Percentiles rank a stretch among this genome's conserved stretches.
Evolutionary conservation across 2,329 filamentous ascomycete genomes (phyloP).

Genomic region (Penicillium griseofulvum): DNA sequence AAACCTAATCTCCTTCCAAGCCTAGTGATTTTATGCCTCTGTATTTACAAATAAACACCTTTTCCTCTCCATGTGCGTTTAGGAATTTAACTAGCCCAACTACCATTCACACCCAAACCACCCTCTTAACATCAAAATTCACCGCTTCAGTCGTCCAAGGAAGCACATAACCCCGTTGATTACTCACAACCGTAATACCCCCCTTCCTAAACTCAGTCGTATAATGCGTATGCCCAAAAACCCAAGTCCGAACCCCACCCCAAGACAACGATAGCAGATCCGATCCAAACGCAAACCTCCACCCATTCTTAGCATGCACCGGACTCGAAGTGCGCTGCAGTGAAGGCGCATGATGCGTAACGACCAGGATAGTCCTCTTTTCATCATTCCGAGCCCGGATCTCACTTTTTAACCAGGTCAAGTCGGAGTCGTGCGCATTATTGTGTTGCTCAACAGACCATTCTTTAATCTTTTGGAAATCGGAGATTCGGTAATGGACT

Average conservation of each 20-base stretch:
- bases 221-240: slow-evolving; percentile 49
- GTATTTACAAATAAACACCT: neutral
- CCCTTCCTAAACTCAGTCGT: slow-evolving; percentile 41
- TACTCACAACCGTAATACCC: slow-evolving; percentile 41
- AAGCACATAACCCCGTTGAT: slow-evolving; percentile 46
- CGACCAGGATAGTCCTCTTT: slow-evolving; percentile 44
- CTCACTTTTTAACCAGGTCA: slow-evolving; percentile 50
- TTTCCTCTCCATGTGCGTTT: neutral
- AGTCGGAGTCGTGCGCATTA: slow-evolving; percentile 47
- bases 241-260: slow-evolving; percentile 40
- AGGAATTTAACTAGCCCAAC: no score
- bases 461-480: slow-evolving; percentile 54
- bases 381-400: slow-evolving; percentile 20
- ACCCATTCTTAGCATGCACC: slow-evolving; percentile 48
- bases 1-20: neutral
- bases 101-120: neutral
- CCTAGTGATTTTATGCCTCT: neutral
- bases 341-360: slow-evolving; percentile 60
- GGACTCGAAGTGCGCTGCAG: slow-evolving; percentile 50
- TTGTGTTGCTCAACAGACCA: slow-evolving; percentile 56
- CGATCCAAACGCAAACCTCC: slow-evolving; percentile 54
- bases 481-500: slow-evolving; percentile 49
- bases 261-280: slow-evolving; percentile 41
- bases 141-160: slow-evolving; percentile 15
- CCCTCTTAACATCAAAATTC: neutral